These are phyloP conservation scores for Leccinum subgranulosum DNA, from an alignment of 768 basidiomycete species.

Conservation along the genomic window DNA sequence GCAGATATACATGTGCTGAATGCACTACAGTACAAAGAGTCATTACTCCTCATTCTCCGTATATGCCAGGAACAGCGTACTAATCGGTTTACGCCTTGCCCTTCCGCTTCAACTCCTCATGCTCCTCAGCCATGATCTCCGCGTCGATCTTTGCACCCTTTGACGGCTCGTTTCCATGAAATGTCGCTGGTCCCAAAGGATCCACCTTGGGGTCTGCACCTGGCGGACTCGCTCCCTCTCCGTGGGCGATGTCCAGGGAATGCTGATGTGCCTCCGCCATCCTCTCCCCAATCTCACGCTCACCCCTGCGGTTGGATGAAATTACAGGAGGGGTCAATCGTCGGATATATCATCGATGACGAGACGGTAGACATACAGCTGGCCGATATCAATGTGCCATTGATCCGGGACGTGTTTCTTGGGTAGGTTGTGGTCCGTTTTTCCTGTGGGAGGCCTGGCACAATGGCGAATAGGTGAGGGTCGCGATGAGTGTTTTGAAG, in stretches of 20 bases:
- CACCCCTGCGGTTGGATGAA: slow-evolving; percentile 31
- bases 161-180: slow-evolving; percentile 57
- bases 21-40: not conserved
- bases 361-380: slow-evolving; percentile 11
- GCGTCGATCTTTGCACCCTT: slow-evolving; percentile 58
- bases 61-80: not conserved
- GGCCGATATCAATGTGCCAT: slow-evolving; percentile 36
- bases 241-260: slow-evolving; percentile 25
- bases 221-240: slow-evolving; percentile 27
- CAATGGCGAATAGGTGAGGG: not conserved
- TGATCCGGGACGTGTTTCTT: slow-evolving; percentile 32
- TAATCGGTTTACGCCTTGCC: slow-evolving; percentile 27
- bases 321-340: not conserved
- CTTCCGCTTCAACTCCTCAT: slow-evolving; percentile 44
- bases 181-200: slow-evolving; percentile 47
- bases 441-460: slow-evolving; percentile 18
- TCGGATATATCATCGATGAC: not conserved
- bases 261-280: slow-evolving; percentile 33
- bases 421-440: slow-evolving; percentile 20
- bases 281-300: slow-evolving; percentile 41
- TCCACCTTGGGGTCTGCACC: slow-evolving; percentile 35
- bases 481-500: not conserved
- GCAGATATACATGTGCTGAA: not conserved
- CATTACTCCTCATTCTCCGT: not conserved
- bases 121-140: slow-evolving; percentile 51